Base-by-base conservation (phyloP, 2,329 filamentous ascomycete genomes). In the Diplocarpon rosae region DNA sequence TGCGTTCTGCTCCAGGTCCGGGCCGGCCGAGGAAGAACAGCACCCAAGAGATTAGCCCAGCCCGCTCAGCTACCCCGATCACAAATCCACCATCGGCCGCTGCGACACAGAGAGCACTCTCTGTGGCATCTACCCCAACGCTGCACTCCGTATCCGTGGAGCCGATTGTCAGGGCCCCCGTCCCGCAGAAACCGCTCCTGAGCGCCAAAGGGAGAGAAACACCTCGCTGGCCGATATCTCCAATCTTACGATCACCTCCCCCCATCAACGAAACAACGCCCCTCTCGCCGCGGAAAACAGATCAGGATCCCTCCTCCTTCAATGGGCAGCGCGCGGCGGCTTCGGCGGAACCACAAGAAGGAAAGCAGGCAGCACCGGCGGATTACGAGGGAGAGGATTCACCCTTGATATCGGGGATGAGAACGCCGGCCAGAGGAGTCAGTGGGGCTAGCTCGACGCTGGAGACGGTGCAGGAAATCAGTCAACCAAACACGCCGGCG, bases 401-500 rank as follows among this genome's bases (percentile, higher is more conserved):
- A 35, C 43, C 53, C 40, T 43, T 45, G 39, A 39, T 47, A 48
- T 44, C 52, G 37, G 77, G 76, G 39, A 68, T 76, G 66, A 68
- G 73, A 59, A 77, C 78, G 14, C 76, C 78, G 16, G 72, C 70
- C 29, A 72, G 80, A 52, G 75, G 73, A 48, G 69, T 72, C 42
- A 78, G 71, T 59, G 74, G 71, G 46, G 74, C 72, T 41, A 73
- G 69, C 30, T 72, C 80, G 39, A 77, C 76, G 38, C 68, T 95
- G 46, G 90, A 94, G 65, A 95, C 92, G 0, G 90, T 96, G 13
- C 84, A 95, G 61, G 90, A 95, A 69, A 80, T 83, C 43, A 92
- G 86, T 65, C 76, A 86, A 48, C 79, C 83, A 35, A 80, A 78
- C 39, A 85, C 84, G 1, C 83, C 85, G 12, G 69, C 67, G 12